Conservation (phyloP, 257 asterid genomes). For the Euphrasia confusa region DNA sequence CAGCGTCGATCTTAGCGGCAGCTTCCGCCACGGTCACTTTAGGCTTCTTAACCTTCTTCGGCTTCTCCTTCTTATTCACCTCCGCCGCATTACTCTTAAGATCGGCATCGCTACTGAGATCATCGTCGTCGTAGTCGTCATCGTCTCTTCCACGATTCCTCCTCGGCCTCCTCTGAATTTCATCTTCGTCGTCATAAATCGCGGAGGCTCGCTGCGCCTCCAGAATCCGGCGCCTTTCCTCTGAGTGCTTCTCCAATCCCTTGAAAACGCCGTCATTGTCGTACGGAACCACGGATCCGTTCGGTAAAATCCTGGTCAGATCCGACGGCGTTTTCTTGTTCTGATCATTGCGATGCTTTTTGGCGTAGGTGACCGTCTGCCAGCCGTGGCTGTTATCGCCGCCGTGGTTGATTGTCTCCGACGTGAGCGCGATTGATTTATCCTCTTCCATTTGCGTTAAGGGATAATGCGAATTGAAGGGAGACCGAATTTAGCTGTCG, state of each 20-base stretch:
- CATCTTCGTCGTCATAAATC: conserved; percentile 41
- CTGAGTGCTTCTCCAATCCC: conserved; percentile 68
- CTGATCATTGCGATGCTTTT: conserved; percentile 47
- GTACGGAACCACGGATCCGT: conserved; percentile 41
- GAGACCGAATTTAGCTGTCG: too few relatives aligned
- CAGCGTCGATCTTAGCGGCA: conserved; percentile 61
- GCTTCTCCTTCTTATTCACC: conserved; percentile 60
- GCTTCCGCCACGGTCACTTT: conserved; percentile 75
- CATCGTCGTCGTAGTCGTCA: conserved; percentile 24
- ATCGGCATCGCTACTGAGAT: conserved; percentile 32
- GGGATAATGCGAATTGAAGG: too few relatives aligned
- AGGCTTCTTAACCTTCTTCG: conserved; percentile 61
- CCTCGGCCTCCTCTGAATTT: conserved; percentile 29
- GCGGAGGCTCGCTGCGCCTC: conserved; percentile 59
- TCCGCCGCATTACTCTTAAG: conserved; percentile 37
- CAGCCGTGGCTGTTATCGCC: conserved; percentile 45
- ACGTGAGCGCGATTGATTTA: conserved; percentile 27
- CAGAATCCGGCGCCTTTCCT: conserved; percentile 61
- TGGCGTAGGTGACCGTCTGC: conserved; percentile 57
- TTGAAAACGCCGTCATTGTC: conserved; percentile 39
- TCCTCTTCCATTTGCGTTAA: conserved; percentile 42
- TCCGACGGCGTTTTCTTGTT: conserved; percentile 26
- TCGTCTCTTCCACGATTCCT: conserved; percentile 27
- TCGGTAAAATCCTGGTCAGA: conserved; percentile 25
- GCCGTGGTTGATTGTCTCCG: conserved; percentile 27